These are phyloP conservation scores for Dendrobium catenatum DNA, from an alignment of 106 monocot genomes.

Conservation along the genomic window DNA sequence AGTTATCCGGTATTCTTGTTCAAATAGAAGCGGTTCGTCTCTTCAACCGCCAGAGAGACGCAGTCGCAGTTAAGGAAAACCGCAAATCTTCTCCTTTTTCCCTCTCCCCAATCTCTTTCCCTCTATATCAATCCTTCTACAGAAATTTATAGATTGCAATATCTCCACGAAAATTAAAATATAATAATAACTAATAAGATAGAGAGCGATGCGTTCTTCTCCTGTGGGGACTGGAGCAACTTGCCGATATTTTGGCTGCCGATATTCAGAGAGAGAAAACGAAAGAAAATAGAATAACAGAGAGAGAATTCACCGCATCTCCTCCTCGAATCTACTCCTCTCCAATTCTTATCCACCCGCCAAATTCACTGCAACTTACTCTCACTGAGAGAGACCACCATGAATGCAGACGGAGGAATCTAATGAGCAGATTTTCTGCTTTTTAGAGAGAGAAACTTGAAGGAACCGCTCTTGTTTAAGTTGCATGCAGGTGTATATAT, in stretches of 20 bases:
- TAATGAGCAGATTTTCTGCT: too few species aligned
- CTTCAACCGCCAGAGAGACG: background rate
- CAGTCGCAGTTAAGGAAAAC: background rate
- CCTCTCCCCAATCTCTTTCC: background rate
- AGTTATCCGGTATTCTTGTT: background rate
- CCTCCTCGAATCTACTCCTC: slow-evolving; percentile 1
- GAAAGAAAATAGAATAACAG: background rate
- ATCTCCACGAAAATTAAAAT: background rate
- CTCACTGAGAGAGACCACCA: too few species aligned
- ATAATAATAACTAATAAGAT: background rate
- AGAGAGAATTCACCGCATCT: background rate
- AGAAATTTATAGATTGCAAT: background rate
- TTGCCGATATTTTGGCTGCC: slow-evolving; percentile 1
- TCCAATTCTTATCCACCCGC: background rate
- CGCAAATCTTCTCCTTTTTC: background rate
- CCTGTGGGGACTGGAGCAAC: slow-evolving; percentile 4
- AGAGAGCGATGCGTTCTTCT: background rate
- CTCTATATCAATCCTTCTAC: background rate
- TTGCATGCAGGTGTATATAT: too few species aligned
- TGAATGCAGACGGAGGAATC: too few species aligned
- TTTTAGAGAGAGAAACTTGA: too few species aligned
- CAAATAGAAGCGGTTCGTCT: background rate
- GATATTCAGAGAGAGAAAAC: background rate
- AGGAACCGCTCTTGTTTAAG: too few species aligned
- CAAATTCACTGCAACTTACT: background rate